Base-by-base conservation (phyloP, 2,329 filamentous ascomycete species). In the Ophiostoma fasciatum region DNA sequence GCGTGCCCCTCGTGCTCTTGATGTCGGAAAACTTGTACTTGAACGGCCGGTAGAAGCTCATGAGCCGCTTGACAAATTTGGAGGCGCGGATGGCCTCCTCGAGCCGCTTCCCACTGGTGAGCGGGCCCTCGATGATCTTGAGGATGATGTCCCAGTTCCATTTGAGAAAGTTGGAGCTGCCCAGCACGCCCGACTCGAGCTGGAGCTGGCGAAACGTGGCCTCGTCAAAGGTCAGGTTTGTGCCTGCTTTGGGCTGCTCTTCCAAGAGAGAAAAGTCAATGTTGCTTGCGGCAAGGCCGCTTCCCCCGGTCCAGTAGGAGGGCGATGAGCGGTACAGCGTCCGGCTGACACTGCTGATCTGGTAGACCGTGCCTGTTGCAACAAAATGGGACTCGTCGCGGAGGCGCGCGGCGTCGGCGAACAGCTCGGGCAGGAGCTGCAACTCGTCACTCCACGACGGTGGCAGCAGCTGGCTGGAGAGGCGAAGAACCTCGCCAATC, bases 101-200 rank as follows among this genome's bases (percentile, higher is more conserved):
- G 5, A 98, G 66, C 10, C 90, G 72, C 56, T 94, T 94, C 1
- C 87, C 79, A 45, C 85, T 93, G 18, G 85, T 79, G 17, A 98
- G 60, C 1, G 92, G 90, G 0, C 90, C 92, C 52, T 96, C 88
- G 25, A 98, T 87, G 35, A 96, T 76, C 48, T 78, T 81, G 40
- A 87, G 70, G 28, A 98, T 85, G 26, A 93, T 64, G 42, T 93
- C 84, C 90, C 92, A 98, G 52, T 93, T 88, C 90, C 90, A 98
- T 54, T 98, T 98, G 27, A 75, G 66, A 50, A 82, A 94, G 47
- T 93, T 94, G 42, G 84, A 84, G 41, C 82, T 90, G 43, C 79
- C 82, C 31, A 96, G 63, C 3, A 98, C 84, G 37, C 84, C 77
- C 4, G 83, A 90, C 42, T 96, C 82, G 14, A 85, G 62, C 20